These are phyloP conservation scores for Zygnema cylindricum DNA, from an alignment of 139 green algal species.

Conservation along the genomic window DNA sequence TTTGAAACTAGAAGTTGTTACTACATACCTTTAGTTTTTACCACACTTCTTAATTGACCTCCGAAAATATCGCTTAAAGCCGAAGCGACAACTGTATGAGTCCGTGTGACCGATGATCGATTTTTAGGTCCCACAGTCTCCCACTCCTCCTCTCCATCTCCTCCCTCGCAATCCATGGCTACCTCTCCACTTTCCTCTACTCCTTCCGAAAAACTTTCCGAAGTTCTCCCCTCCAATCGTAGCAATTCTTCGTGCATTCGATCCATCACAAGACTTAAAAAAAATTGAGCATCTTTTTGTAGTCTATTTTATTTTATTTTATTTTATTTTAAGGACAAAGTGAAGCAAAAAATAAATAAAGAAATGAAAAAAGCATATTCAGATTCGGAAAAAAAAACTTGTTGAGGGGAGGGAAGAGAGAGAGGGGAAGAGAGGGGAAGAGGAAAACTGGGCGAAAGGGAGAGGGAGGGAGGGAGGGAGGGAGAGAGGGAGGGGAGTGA, in stretches of 20 bases:
- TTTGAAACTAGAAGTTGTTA: too few species aligned
- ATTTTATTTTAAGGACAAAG: neutral
- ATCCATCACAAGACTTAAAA: slow-evolving; percentile 54
- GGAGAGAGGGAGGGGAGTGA: too few species aligned
- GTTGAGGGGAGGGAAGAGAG: neutral
- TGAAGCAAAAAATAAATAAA: neutral
- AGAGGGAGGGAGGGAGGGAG: neutral
- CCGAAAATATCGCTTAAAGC: slow-evolving; percentile 56
- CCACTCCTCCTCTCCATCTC: slow-evolving; percentile 54
- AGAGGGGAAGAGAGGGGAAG: neutral
- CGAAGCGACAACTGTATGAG: slow-evolving; percentile 22
- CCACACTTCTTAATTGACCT: slow-evolving; percentile 46
- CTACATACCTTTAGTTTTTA: slow-evolving; percentile 46
- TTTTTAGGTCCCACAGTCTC: slow-evolving; percentile 60
- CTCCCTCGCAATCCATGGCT: neutral
- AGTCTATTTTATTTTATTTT: neutral
- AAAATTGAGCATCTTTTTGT: slow-evolving; percentile 61
- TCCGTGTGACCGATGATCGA: slow-evolving; percentile 48
- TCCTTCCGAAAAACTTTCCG: neutral
- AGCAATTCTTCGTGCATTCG: slow-evolving; percentile 57
- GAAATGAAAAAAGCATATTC: neutral
- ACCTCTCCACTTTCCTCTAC: neutral
- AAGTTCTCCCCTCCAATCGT: slow-evolving; percentile 7
- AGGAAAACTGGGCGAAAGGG: neutral
- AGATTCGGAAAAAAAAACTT: neutral